Base-by-base conservation (phyloP, 1,139 yeast species). In the Geotrichum histeridarum region DNA sequence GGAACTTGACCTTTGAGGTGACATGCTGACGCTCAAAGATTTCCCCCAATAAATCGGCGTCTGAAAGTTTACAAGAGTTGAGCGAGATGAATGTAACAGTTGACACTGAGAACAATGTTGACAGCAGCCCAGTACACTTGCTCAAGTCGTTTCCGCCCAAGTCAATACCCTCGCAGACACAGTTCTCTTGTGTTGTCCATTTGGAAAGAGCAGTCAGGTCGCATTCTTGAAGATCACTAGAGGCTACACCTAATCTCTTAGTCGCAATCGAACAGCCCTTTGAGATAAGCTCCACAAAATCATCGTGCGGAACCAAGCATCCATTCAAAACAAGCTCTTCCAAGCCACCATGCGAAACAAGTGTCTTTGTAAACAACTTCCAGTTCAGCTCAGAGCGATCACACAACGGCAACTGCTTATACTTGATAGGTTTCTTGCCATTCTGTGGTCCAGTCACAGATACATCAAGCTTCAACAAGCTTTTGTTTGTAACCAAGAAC, bases 291-390 rank as follows among this genome's bases (percentile, higher is more conserved):
- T 56, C 55, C 12, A 60, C 62, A 39, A 73, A 61, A 17, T 72
- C 74, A 1, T 73, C 77, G 51, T 78, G 78, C 0, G 81, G 72
- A 39, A 87, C 71, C 66, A 81, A 80, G 62, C 95, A 84, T 3
- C 96, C 96, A 66, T 88, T 88, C 36, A 91, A 74, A 17, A 88
- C 82, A 59, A 91, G 74, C 64, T 90, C 96, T 65, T 87, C 95
- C 50, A 90, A 75, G 0, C 95, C 95, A n/a, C 85, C 83, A 60
- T 94, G 74, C 11, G 68, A 59, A 2, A 71, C 71, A 37, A 91
- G 63, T 0, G 91, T 78, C 45, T 79, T 76, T 18, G 80, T 80
- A 56, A 91, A 80, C 50, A 87, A 67, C 30, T 73, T 68, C 97
- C 97, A 91, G 67, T 90, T 83, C 83, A 87, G 81, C 32, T 80